phyloP scores from a whole-genome alignment of 2,329 filamentous ascomycete species.

The Xylaria sp. region DNA sequence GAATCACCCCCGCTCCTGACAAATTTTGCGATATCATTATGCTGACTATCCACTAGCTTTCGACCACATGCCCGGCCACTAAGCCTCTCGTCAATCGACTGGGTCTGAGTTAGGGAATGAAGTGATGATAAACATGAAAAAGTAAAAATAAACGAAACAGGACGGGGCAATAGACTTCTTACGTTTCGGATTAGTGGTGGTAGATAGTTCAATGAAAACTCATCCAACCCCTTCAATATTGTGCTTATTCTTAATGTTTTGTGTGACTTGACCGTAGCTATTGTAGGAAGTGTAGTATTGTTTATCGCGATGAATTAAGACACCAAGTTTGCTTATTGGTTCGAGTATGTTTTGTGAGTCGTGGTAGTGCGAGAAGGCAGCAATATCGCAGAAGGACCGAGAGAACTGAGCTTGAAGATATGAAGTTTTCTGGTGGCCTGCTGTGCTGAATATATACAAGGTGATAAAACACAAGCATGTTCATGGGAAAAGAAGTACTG shows the following conservation, averaged over 20 bases:
- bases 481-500: background rate
- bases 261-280: slow-evolving; percentile 7
- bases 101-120: slow-evolving; percentile 13
- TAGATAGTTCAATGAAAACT: slow-evolving; percentile 39
- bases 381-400: background rate
- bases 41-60: slow-evolving; percentile 52
- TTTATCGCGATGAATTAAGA: background rate
- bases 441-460: background rate
- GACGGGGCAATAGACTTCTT: slow-evolving; percentile 31
- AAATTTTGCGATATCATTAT: background rate
- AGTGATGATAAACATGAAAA: slow-evolving; percentile 23
- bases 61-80: slow-evolving; percentile 66
- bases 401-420: no score
- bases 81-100: slow-evolving; percentile 14
- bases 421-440: background rate
- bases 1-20: background rate
- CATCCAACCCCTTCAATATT: slow-evolving; percentile 16
- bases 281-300: background rate
- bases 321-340: background rate
- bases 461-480: background rate
- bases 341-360: background rate
- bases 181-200: slow-evolving; percentile 26
- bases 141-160: slow-evolving; percentile 33
- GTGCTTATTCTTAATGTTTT: background rate
- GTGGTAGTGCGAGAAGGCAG: no score